phyloP scores from a whole-genome alignment of 1,139 yeast genomes.

The Taphrina populina region DNA sequence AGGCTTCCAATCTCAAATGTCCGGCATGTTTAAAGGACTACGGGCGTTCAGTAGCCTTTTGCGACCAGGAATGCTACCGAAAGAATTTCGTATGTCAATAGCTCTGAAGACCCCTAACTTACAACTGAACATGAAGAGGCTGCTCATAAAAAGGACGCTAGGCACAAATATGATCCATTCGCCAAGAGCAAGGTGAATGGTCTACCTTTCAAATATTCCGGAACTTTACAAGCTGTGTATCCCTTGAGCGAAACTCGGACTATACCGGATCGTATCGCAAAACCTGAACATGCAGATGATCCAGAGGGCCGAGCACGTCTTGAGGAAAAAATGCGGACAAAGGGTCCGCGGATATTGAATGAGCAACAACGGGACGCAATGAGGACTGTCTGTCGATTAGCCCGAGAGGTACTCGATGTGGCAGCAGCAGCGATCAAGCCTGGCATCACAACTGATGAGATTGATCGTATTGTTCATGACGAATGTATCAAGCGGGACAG shows the following conservation, averaged over 20 bases:
- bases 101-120: constrained; percentile 62
- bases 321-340: constrained; percentile 70
- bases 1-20: constrained; percentile 73
- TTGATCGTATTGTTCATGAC: constrained; percentile 80
- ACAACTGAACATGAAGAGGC: constrained; percentile 48
- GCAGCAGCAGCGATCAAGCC: constrained; percentile 82
- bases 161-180: constrained; percentile 61
- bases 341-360: constrained; percentile 61
- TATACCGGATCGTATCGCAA: constrained; percentile 67
- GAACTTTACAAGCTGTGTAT: constrained; percentile 71
- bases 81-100: constrained; percentile 24
- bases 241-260: constrained; percentile 73
- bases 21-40: constrained; percentile 85
- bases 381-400: constrained; percentile 69
- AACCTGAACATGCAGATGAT: constrained; percentile 75
- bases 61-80: constrained; percentile 83
- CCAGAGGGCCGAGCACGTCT: constrained; percentile 69
- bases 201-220: constrained; percentile 60
- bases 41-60: constrained; percentile 58
- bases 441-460: constrained; percentile 90
- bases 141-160: constrained; percentile 23
- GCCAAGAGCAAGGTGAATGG: constrained; percentile 51
- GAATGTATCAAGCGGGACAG: constrained; percentile 87
- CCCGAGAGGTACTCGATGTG: constrained; percentile 80
- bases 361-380: constrained; percentile 70